These are phyloP conservation scores for Picea sitchensis DNA, from an alignment of 75 land plant genomes.

Conservation along the genomic window DNA sequence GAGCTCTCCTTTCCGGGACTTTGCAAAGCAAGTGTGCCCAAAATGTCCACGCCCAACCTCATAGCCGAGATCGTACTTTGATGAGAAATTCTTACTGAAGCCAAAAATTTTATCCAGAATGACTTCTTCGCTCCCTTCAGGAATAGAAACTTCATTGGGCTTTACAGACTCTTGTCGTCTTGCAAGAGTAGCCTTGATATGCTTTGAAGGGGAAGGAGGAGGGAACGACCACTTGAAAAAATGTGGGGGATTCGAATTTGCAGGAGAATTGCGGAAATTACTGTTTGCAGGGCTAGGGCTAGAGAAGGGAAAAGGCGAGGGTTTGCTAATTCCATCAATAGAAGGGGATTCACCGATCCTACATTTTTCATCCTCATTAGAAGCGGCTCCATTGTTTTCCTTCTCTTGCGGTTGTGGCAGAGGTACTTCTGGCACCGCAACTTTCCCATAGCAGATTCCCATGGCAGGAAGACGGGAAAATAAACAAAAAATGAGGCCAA, in stretches of 20 bases:
- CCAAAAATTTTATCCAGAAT: too few species aligned
- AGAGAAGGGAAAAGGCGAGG: too few species aligned
- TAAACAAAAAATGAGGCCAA: too few species aligned
- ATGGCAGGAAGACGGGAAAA: too few species aligned
- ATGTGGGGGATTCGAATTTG: constrained; percentile 28
- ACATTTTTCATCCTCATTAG: too few species aligned
- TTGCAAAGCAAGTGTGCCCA: constrained; percentile 76
- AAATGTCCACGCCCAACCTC: constrained; percentile 91
- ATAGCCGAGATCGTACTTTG: constrained; percentile 79
- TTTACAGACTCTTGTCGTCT: constrained; percentile 69
- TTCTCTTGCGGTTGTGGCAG: too few species aligned
- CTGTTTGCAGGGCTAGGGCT: too few species aligned
- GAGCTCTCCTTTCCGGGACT: constrained; percentile 5
- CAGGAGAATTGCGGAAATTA: constrained; percentile 37
- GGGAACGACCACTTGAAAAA: constrained; percentile 41
- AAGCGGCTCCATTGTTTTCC: too few species aligned
- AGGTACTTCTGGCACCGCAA: too few species aligned
- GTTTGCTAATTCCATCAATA: not conserved
- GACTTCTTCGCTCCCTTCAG: constrained; percentile 28
- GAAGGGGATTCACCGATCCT: too few species aligned
- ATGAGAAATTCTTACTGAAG: too few species aligned
- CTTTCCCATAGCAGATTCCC: too few species aligned
- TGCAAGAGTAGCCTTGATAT: constrained; percentile 52
- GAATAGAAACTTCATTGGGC: constrained; percentile 62
- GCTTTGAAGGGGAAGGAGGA: constrained; percentile 85